phyloP scores from a whole-genome alignment of 116 monocot genomes.

The Cymodocea nodosa region DNA sequence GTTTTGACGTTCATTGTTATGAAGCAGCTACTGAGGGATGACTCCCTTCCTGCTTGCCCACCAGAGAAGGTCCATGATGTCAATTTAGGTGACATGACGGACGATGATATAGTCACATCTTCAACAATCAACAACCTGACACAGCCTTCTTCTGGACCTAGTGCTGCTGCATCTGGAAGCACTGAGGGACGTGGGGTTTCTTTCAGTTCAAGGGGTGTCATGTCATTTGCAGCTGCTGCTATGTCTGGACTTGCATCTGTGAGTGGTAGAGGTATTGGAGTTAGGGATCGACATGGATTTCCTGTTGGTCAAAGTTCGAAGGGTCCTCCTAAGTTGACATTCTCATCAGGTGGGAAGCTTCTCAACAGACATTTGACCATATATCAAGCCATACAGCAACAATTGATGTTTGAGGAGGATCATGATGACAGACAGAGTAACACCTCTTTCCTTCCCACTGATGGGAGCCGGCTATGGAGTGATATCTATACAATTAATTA shows the following conservation, averaged over 20 bases:
- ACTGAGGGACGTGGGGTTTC: constrained; percentile 39
- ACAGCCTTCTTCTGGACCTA: constrained; percentile 50
- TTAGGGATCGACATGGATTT: constrained; percentile 63
- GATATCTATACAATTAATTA: constrained; percentile 94
- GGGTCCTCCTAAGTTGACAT: constrained; percentile 61
- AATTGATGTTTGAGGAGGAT: constrained; percentile 64
- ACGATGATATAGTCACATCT: constrained; percentile 43
- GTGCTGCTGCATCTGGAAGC: constrained; percentile 23
- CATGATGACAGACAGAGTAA: constrained; percentile 14
- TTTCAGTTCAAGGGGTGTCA: constrained; percentile 74
- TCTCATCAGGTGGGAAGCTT: constrained; percentile 72
- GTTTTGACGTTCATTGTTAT: not conserved
- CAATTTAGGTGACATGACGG: constrained; percentile 65
- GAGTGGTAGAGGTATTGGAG: constrained; percentile 66
- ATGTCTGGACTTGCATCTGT: constrained; percentile 90
- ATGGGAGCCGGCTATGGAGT: constrained; percentile 70
- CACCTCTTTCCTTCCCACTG: constrained; percentile 31
- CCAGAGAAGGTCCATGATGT: constrained; percentile 94
- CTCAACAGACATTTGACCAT: constrained; percentile 78
- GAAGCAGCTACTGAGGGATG: constrained; percentile 60
- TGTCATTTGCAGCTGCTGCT: constrained; percentile 99
- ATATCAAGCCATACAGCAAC: constrained; percentile 89
- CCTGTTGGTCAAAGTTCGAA: constrained; percentile 3
- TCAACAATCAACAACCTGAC: constrained; percentile 45
- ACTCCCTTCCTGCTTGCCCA: constrained; percentile 59